Evolutionary conservation across 129 eudicot genomes (phyloP).

Genomic region (Flaveria linearis): DNA sequence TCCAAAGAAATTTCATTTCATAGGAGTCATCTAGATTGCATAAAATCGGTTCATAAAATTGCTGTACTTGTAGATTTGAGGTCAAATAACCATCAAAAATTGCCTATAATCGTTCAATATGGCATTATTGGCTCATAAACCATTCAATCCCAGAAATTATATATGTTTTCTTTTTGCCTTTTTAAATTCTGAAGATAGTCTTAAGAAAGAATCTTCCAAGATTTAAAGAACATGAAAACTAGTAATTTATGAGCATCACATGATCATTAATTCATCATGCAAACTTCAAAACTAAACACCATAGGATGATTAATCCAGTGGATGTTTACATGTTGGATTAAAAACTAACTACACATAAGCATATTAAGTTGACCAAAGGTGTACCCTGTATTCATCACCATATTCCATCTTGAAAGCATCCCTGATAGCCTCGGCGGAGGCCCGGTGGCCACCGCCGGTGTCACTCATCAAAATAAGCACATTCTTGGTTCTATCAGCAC

Average conservation of each 20-base stretch:
- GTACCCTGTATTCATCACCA: conserved; percentile 83
- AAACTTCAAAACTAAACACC: neutral
- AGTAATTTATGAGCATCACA: neutral
- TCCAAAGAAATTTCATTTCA: neutral
- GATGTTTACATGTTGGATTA: neutral
- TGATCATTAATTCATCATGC: neutral
- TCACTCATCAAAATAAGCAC: conserved; percentile 93
- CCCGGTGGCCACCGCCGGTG: conserved; percentile 94
- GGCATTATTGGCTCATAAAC: neutral
- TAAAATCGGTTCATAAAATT: too few relatives aligned
- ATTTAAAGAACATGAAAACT: neutral
- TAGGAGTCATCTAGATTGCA: neutral
- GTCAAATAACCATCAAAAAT: neutral
- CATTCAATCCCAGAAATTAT: neutral
- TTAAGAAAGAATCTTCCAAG: neutral
- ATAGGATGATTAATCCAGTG: neutral
- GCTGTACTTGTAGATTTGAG: neutral
- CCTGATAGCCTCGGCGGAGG: conserved; percentile 90
- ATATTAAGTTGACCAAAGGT: neutral
- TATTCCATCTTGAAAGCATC: conserved; percentile 84
- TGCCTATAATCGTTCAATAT: neutral
- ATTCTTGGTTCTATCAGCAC: conserved; percentile 80
- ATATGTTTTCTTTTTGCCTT: neutral
- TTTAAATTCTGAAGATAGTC: neutral
- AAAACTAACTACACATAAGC: neutral